phyloP scores from a whole-genome alignment of 306 rosid genomes.

The Quillaja saponaria region DNA sequence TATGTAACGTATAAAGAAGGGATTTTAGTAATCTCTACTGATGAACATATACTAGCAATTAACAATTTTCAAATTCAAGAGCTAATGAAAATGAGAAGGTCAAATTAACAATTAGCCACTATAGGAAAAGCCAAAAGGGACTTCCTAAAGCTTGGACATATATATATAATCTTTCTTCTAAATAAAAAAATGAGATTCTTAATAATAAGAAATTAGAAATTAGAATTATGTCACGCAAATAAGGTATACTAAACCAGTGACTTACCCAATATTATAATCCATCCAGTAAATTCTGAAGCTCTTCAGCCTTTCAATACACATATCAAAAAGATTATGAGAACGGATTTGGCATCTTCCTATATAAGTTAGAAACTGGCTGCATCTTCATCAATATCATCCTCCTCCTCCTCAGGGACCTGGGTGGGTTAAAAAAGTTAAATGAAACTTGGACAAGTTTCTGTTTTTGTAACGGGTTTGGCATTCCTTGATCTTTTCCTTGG shows the following conservation, averaged over 20 bases:
- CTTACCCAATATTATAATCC: conserved; percentile 58
- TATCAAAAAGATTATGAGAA: conserved; percentile 18
- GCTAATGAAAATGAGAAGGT: too few species aligned
- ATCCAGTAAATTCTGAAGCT: conserved; percentile 49
- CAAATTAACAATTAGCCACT: not conserved
- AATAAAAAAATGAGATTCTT: too few species aligned
- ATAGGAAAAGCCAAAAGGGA: conserved; percentile 3
- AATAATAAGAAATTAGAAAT: too few species aligned
- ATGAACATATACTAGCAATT: too few species aligned
- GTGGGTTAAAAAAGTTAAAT: conserved; percentile 48
- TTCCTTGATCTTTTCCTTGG: conserved; percentile 42
- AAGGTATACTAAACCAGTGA: conserved; percentile 13
- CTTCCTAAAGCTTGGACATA: conserved; percentile 2
- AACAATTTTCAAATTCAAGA: too few species aligned
- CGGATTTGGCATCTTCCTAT: not conserved
- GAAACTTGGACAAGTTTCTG: conserved; percentile 45
- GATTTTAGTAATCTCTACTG: too few species aligned
- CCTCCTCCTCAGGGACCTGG: conserved; percentile 46
- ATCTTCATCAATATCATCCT: conserved; percentile 45
- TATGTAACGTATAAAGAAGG: too few species aligned
- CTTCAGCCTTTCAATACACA: conserved; percentile 45
- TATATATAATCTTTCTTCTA: too few species aligned
- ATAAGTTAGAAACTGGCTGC: conserved; percentile 23
- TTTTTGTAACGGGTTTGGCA: conserved; percentile 41
- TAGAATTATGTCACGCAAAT: too few species aligned